phyloP scores from a whole-genome alignment of 2,329 filamentous ascomycete species.

The Claviceps quebecensis region DNA sequence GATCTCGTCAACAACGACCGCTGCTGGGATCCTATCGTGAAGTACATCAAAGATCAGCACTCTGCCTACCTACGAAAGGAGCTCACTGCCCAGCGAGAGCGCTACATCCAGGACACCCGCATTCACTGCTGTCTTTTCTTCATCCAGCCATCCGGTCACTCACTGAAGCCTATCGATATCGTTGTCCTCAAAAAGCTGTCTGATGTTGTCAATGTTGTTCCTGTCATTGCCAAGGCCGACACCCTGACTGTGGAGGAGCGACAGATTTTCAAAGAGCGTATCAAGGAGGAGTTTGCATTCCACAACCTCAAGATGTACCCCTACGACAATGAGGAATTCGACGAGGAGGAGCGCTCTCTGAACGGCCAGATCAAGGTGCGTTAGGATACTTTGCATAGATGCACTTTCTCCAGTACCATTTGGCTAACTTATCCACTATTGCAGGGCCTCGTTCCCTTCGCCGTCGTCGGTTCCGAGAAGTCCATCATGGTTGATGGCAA shows the following conservation, averaged over 20 bases:
- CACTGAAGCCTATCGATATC: constrained; percentile 97
- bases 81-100: constrained; percentile 95
- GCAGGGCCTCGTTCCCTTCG: constrained; percentile 88
- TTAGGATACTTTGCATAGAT: background rate
- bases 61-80: constrained; percentile 98
- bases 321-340: constrained; percentile 97
- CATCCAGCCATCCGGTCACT: constrained; percentile 96
- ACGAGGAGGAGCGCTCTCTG: constrained; percentile 85
- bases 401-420: background rate
- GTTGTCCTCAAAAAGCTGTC: constrained; percentile 99
- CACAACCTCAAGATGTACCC: constrained; percentile 99
- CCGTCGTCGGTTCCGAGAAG: constrained; percentile 95
- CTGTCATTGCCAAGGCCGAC: constrained; percentile 97
- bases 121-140: constrained; percentile 99
- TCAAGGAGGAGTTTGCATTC: constrained; percentile 99
- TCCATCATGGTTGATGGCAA: constrained; percentile 95
- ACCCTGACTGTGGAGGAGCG: constrained; percentile 93
- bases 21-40: constrained; percentile 99
- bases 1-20: constrained; percentile 99
- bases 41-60: constrained; percentile 99
- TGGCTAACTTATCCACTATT: constrained; percentile 2
- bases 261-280: constrained; percentile 91
- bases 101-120: constrained; percentile 97
- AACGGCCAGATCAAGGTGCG: constrained; percentile 93
- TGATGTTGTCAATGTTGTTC: constrained; percentile 97